A percentile compares a stretch with the other conserved stretches of the same genome.
Conservation (phyloP, 345 rosid species). For the Citrus medica region DNA sequence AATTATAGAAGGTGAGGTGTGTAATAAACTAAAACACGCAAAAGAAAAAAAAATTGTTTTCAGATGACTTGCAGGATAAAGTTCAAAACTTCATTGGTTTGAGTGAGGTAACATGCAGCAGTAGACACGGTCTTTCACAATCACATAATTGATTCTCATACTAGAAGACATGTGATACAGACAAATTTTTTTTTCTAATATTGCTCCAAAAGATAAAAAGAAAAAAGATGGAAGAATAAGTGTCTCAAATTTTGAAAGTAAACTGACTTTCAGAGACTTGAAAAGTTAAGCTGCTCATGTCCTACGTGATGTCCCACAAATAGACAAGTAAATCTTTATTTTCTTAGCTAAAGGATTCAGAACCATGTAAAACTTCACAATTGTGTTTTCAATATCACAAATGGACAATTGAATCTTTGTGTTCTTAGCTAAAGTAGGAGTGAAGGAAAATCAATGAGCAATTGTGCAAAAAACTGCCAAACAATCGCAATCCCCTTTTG, state of each 20-base stretch:
- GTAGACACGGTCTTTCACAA: too few species aligned
- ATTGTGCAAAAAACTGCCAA: neutral
- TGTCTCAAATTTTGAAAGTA: slow-evolving; percentile 12
- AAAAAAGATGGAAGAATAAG: neutral
- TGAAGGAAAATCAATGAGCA: neutral
- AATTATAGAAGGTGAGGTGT: too few species aligned
- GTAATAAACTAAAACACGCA: too few species aligned
- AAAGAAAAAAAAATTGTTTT: too few species aligned
- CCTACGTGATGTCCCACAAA: neutral
- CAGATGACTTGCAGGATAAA: too few species aligned
- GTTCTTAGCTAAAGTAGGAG: neutral
- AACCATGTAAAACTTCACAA: neutral
- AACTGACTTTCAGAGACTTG: neutral
- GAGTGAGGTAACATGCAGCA: too few species aligned
- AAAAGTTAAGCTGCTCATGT: neutral
- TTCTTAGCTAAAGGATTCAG: neutral
- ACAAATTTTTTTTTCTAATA: too few species aligned
- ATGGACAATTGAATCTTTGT: neutral
- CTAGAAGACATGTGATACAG: too few species aligned
- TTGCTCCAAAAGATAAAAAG: too few species aligned
- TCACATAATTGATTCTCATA: too few species aligned
- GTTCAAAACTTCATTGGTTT: too few species aligned
- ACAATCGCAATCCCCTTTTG: neutral
- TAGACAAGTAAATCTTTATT: neutral
- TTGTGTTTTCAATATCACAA: neutral